Conservation (phyloP, 1,139 yeast species). For the Scheffersomyces cryptocercus region DNA sequence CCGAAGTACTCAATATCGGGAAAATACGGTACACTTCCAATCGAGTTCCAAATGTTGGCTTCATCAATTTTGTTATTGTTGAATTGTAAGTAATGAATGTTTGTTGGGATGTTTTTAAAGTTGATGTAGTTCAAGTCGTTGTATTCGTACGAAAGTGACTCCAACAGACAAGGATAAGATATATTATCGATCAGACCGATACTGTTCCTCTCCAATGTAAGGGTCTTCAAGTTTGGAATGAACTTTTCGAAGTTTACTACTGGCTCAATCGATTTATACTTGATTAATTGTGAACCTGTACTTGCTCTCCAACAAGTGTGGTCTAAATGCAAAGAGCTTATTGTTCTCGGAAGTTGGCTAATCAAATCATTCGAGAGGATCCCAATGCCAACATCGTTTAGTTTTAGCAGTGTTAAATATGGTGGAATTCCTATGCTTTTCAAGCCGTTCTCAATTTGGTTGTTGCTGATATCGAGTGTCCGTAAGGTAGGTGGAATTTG, state of each 20-base stretch:
- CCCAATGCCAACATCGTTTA: conserved; percentile 10
- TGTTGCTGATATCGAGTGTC: conserved; percentile 15
- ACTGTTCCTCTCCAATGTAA: background rate
- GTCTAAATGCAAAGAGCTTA: conserved; percentile 8
- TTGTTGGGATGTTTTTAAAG: conserved; percentile 10
- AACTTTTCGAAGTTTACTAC: background rate
- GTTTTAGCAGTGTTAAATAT: conserved; percentile 7
- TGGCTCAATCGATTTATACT: background rate
- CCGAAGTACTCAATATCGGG: conserved; percentile 12
- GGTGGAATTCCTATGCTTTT: conserved; percentile 9
- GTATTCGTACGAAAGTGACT: background rate
- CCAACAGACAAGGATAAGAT: background rate
- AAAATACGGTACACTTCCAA: conserved; percentile 9
- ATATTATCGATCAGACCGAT: background rate
- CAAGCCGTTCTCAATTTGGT: conserved; percentile 10
- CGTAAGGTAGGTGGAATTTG: conserved; percentile 8
- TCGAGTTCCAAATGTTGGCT: background rate
- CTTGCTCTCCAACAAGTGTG: conserved; percentile 3
- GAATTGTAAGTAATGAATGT: conserved; percentile 7
- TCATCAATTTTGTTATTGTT: conserved; percentile 6
- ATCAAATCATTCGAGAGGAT: conserved; percentile 5
- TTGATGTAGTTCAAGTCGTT: background rate
- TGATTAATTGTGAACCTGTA: background rate
- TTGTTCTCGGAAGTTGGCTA: conserved; percentile 7
- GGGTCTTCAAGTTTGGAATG: background rate